Evolutionary conservation across 352 stramenopile genomes (phyloP), one percentile per base, ranked within the genome.

Genomic region (Phytopythium montanum): DNA sequence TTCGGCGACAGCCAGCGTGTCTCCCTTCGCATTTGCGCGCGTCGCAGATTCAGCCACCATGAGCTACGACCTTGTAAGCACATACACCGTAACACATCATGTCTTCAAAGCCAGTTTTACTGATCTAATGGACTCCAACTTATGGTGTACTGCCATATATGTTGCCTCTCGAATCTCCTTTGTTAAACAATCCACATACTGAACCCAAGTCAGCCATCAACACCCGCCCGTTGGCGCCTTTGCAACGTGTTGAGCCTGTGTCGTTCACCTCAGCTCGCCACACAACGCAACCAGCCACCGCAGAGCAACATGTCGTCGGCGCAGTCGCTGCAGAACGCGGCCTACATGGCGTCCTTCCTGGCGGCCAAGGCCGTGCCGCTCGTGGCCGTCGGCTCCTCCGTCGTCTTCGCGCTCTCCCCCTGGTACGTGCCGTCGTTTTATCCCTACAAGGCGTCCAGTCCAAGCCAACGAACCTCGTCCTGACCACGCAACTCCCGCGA

Each of bases 291-390:
- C 21, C 21, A 6, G 19, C 4, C 13, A 23, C n/a, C 3, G 0
- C 49, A 5, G 14, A n/a, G 12, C 48, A 63, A 6, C 44, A 84
- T 84, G 70, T 83, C 81, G 68, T 73, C 75, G 33, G 8, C 33
- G 66, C 70, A 88, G 59, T 87, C 81, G 58, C 28, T 89, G 36
- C 62, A 73, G 56, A 86, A 89, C 59, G 73, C 73, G 55, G 60
- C 74, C 23, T 88, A 88, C 71, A 89, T 89, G 79, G 77, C 73
- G 63, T 86, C 68, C 54, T 88, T 91, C 63, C 68, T 91, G 38
- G 78, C 75, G 39, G 54, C 62, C 49, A 88, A 87, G 60, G 66
- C 81, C 8, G 76, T 91, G 29, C 81, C 81, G 16, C 61, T 87
- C 23, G 70, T 88, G 48, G 81, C 81, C 19, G 75, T 79, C 44